Evolutionary conservation across 352 stramenopile species (phyloP), one percentile per base, ranked within the genome.

Genomic region (Globisporangium perplexum): DNA sequence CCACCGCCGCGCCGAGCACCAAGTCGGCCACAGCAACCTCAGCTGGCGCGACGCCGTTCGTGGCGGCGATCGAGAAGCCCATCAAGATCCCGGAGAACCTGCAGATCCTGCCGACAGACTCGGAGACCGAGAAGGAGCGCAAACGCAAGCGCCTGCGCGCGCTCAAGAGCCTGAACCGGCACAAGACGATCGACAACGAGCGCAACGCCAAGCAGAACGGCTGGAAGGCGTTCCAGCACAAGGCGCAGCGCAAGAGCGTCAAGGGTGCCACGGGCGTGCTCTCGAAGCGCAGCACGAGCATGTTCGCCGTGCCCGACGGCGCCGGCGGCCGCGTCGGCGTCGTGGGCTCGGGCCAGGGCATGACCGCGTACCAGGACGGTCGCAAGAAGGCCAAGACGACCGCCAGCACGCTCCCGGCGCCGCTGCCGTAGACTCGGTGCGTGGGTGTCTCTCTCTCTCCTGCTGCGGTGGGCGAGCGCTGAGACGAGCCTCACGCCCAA

Each of bases 1-100:
- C n/a, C n/a, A n/a, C n/a, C n/a, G n/a, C n/a, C n/a, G n/a, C n/a
- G n/a, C n/a, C n/a, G n/a, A n/a, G n/a, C n/a, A n/a, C n/a, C n/a
- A n/a, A n/a, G n/a, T n/a, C n/a, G n/a, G n/a, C n/a, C n/a, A n/a
- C n/a, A n/a, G n/a, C n/a, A n/a, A n/a, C n/a, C n/a, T n/a, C n/a
- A n/a, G n/a, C n/a, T n/a, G n/a, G n/a, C n/a, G 45, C 42, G 15
- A 63, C 69, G 53, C 48, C 72, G 39, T 67, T 76, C 33, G 63
- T 82, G 26, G 73, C 65, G 8, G 65, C 81, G 47, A 72, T 90
- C 47, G 67, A 72, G 45, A 89, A 89, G 60, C 64, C 81, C 11
- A 90, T 94, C 53, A 81, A 85, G 58, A 87, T 96, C n/a, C 86
- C 86, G 0, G 84, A 93, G 45, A 89, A 90, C 57, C 57, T 96